Evolutionary conservation across 805 yeast genomes (phyloP).

Genomic region (Komagataella populi): DNA sequence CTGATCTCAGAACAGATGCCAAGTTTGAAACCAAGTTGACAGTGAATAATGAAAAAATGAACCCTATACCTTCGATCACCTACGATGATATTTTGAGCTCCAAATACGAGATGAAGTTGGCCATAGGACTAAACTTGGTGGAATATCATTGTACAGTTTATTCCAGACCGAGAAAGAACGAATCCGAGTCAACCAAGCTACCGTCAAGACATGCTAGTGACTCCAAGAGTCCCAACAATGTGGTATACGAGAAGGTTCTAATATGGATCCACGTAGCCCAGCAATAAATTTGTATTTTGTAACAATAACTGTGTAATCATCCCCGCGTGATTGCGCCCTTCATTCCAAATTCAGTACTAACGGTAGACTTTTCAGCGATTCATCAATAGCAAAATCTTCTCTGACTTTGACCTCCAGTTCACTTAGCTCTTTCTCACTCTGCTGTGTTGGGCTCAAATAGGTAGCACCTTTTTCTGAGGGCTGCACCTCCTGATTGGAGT

Average conservation of each 20-base stretch:
- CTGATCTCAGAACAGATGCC: conserved; percentile 6
- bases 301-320: not conserved
- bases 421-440: not conserved
- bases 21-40: conserved; percentile 23
- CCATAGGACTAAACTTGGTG: conserved; percentile 30
- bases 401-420: not conserved
- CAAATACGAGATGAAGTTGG: conserved; percentile 31
- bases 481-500: not conserved
- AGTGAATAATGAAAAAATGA: conserved; percentile 30
- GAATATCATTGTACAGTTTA: conserved; percentile 21
- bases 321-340: not conserved
- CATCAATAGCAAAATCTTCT: not conserved
- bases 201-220: conserved; percentile 8
- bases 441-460: not conserved
- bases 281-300: not conserved
- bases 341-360: not conserved
- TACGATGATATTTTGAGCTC: conserved; percentile 12
- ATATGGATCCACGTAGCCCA: conserved; percentile 27
- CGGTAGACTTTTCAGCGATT: not conserved
- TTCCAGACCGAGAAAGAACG: conserved; percentile 10
- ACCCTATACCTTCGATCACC: conserved; percentile 27
- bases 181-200: conserved; percentile 8
- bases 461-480: not conserved
- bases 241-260: conserved; percentile 18
- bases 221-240: conserved; percentile 9